A percentile compares a stretch with the other conserved stretches of the same genome.
phyloP scores from a whole-genome alignment of 805 yeast genomes.

The Candida hispaniensis region DNA sequence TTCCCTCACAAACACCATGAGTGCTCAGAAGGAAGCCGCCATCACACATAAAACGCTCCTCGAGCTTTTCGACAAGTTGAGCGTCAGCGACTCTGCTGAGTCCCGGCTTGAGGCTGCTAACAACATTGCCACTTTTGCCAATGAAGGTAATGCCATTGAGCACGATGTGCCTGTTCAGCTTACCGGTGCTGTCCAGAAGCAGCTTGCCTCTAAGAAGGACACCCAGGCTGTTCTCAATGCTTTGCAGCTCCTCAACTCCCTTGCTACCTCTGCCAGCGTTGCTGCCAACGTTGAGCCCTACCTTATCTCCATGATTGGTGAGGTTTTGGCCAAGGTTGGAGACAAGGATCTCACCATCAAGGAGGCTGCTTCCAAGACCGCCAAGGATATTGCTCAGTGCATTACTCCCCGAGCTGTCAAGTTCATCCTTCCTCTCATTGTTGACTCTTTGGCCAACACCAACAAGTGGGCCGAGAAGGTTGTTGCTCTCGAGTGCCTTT shows the following conservation, averaged over 20 bases:
- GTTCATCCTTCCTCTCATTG: constrained; percentile 73
- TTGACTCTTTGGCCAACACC: constrained; percentile 53
- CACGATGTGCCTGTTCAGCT: constrained; percentile 93
- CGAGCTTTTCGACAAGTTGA: constrained; percentile 87
- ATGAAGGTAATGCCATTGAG: constrained; percentile 86
- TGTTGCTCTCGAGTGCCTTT: constrained; percentile 73
- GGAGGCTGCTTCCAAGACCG: constrained; percentile 64
- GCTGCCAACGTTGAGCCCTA: constrained; percentile 94
- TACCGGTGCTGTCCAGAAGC: constrained; percentile 64
- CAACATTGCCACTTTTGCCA: constrained; percentile 84
- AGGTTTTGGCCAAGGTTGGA: constrained; percentile 70
- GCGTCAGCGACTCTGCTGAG: constrained; percentile 72
- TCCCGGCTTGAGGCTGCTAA: constrained; percentile 77
- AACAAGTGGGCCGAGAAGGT: constrained; percentile 96
- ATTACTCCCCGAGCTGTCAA: constrained; percentile 91
- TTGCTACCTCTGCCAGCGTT: constrained; percentile 62
- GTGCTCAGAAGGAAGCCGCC: constrained; percentile 17
- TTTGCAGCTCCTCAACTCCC: constrained; percentile 71
- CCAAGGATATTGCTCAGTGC: constrained; percentile 65
- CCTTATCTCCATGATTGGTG: constrained; percentile 65
- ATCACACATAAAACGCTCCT: constrained; percentile 15
- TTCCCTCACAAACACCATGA: constrained; percentile 15
- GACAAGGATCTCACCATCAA: constrained; percentile 76
- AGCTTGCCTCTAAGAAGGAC: constrained; percentile 74
- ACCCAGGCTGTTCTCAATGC: constrained; percentile 57